These are phyloP conservation scores for Neotropicomus parvogracilis DNA, from an alignment of 1,284 basidiomycete genomes.

Conservation along the genomic window DNA sequence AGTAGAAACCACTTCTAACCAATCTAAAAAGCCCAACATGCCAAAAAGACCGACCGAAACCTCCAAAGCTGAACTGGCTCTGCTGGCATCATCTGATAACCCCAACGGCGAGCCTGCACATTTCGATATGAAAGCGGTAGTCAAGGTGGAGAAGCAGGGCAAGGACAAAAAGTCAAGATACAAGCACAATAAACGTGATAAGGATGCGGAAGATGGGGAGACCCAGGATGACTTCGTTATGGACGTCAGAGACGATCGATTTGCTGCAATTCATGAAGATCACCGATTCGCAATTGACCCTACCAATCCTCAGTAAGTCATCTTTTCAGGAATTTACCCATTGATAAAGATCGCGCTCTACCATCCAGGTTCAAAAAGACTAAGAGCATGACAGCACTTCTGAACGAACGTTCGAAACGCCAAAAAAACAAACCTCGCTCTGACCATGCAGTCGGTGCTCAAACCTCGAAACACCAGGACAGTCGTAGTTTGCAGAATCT, in stretches of 20 bases:
- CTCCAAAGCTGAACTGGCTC: constrained; percentile 56
- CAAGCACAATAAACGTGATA: constrained; percentile 41
- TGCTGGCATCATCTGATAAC: constrained; percentile 60
- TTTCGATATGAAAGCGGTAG: constrained; percentile 88
- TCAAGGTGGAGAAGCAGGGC: constrained; percentile 81
- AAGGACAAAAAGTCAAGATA: constrained; percentile 45
- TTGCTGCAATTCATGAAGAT: constrained; percentile 85
- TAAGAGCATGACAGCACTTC: constrained; percentile 78
- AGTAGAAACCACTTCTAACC: constrained; percentile 22
- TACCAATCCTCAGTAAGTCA: constrained; percentile 83
- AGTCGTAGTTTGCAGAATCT: constrained; percentile 56
- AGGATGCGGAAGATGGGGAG: constrained; percentile 47
- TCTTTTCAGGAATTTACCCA: not conserved
- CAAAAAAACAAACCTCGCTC: constrained; percentile 38
- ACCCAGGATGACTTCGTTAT: constrained; percentile 78
- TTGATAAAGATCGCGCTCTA: not conserved
- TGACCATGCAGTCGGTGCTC: constrained; percentile 9
- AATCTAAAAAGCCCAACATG: constrained; percentile 20
- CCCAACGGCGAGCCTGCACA: constrained; percentile 62
- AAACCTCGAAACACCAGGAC: constrained; percentile 7
- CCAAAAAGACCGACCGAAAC: constrained; percentile 8
- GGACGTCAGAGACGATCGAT: constrained; percentile 85
- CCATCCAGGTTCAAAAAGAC: constrained; percentile 80
- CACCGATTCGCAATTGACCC: constrained; percentile 95
- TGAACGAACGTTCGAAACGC: constrained; percentile 68